These are phyloP conservation scores for Pisolithus tinctorius DNA, from an alignment of 768 basidiomycete genomes.

Conservation along the genomic window DNA sequence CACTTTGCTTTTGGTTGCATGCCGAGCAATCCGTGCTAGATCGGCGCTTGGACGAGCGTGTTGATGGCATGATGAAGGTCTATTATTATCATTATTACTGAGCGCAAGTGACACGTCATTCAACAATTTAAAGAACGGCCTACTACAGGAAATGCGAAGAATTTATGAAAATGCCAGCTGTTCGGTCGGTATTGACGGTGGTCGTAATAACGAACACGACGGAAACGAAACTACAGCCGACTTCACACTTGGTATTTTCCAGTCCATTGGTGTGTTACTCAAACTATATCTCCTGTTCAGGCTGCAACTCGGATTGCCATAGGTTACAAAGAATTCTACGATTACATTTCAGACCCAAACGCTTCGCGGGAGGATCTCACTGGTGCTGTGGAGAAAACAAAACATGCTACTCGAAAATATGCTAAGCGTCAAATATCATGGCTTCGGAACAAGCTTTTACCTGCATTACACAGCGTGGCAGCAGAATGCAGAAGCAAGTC, in stretches of 20 bases:
- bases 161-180: conserved; percentile 31
- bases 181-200: not conserved
- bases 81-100: not conserved
- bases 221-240: conserved; percentile 27
- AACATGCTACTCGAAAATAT: conserved; percentile 82
- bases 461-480: conserved; percentile 51
- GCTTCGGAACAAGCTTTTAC: conserved; percentile 86
- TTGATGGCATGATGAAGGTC: conserved; percentile 89
- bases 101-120: not conserved
- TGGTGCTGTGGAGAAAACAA: conserved; percentile 70
- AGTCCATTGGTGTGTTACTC: conserved; percentile 69
- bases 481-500: conserved; percentile 18
- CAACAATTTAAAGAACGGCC: conserved; percentile 49
- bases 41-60: conserved; percentile 65
- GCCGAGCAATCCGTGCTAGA: conserved; percentile 59
- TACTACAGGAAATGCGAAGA: conserved; percentile 70
- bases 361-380: conserved; percentile 38
- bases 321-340: conserved; percentile 92
- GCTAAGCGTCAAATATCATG: conserved; percentile 88
- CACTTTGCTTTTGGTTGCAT: conserved; percentile 89
- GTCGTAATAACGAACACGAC: not conserved
- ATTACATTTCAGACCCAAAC: conserved; percentile 46
- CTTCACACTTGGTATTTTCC: conserved; percentile 84
- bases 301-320: conserved; percentile 3
- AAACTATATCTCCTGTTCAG: not conserved